Base-by-base conservation (phyloP, 2,329 filamentous ascomycete genomes). In the Alternaria postmessia region DNA sequence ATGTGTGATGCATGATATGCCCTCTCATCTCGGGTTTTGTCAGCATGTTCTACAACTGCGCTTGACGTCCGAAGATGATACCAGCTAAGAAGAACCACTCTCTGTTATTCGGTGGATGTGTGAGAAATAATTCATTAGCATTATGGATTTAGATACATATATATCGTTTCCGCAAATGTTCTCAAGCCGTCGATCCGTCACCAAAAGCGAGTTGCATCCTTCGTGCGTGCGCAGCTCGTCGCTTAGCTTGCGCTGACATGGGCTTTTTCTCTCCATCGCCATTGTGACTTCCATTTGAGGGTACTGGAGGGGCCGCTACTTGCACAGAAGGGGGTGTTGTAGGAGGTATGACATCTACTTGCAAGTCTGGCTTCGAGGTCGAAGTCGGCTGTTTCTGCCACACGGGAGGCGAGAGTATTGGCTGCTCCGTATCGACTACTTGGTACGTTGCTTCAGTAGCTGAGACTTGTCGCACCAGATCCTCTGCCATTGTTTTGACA, bases 161-260 rank as follows among this genome's bases (percentile, higher is more conserved):
- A 24, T 2, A 1, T 18, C 1, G 32, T 9, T 4, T 53, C 30
- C 20, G 36, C 18, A 7, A 5, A 16, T 12, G 3, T 2, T 6
- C 6, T 47, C 30, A 54, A 36, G 20, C 5, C 2, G 34, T 14
- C 14, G n/a, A 1, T 38, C 11, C 28, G 7, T 61, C 42, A 16
- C 63, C 70, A 63, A 70, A 73, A 7, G 68, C 69, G 18, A 68
- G 53, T 26, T 70, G 60, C 71, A 77, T 72, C 22, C 71, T 62
- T 36, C 69, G 48, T 24, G 67, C 64, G 51, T 75, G 72, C 8
- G 69, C 70, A 36, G 65, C 62, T 49, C 71, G 62, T 38, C 74
- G 59, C 34, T 69, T 75, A 8, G 66, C 68, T 54, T 72, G 64
- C 7, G 71, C 65, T 7, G 68, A 65, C 61, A 68, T 64, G 6